Evolutionary conservation across 805 yeast species (phyloP).

Genomic region (Candida dendrica): DNA sequence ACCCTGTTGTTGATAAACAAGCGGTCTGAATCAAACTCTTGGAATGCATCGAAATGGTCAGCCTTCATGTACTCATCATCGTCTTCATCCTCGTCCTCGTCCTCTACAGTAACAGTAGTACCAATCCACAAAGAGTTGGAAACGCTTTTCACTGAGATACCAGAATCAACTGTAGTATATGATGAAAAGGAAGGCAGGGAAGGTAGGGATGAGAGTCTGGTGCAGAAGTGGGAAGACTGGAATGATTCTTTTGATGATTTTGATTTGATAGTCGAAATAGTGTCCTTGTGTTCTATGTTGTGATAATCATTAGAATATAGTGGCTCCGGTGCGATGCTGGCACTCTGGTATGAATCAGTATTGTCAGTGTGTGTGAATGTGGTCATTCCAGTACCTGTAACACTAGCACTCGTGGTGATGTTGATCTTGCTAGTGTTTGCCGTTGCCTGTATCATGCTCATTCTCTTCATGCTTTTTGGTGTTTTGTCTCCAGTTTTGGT

Average conservation of each 20-base stretch:
- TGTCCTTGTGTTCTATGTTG: neutral
- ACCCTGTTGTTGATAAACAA: slow-evolving; percentile 4
- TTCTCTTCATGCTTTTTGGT: neutral
- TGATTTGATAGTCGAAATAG: neutral
- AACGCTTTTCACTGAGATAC: slow-evolving; percentile 10
- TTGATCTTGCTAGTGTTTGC: neutral
- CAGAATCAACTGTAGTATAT: slow-evolving; percentile 7
- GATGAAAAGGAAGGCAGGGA: slow-evolving; percentile 11
- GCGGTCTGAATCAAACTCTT: slow-evolving; percentile 8
- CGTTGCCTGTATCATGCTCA: neutral
- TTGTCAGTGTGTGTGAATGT: too few species aligned
- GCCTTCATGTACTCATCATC: neutral
- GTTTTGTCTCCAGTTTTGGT: neutral
- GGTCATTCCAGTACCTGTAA: neutral
- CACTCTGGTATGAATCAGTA: too few species aligned
- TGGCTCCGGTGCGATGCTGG: neutral
- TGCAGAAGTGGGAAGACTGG: neutral
- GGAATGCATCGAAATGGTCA: slow-evolving; percentile 5
- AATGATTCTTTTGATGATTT: neutral
- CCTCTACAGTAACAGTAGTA: slow-evolving; percentile 4
- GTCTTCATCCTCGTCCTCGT: slow-evolving; percentile 1
- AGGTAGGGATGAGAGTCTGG: neutral
- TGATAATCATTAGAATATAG: too few species aligned
- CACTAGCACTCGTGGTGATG: neutral
- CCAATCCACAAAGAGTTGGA: slow-evolving; percentile 20